A percentile compares a stretch with the other conserved stretches of the same genome.
phyloP scores from a whole-genome alignment of 306 rosid species.

The Vachellia collinsii region DNA sequence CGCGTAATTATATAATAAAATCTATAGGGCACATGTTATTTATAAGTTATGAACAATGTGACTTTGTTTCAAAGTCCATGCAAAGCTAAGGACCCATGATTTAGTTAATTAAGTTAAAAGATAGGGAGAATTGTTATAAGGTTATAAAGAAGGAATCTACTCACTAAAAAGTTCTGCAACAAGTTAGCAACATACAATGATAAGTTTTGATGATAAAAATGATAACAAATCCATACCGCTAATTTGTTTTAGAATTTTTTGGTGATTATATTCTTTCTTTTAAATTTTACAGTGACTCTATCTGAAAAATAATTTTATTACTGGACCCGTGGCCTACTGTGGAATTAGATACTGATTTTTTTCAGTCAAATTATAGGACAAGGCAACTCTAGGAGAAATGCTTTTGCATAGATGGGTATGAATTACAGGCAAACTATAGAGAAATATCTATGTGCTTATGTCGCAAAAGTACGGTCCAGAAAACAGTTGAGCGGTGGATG shows the following conservation, averaged over 20 bases:
- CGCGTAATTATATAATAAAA: background rate
- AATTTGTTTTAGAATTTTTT: no score
- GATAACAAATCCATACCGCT: no score
- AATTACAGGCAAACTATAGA: background rate
- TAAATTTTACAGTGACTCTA: no score
- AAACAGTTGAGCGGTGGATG: background rate
- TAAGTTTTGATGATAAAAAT: no score
- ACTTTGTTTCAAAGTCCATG: background rate
- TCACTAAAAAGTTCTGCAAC: no score
- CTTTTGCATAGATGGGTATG: background rate
- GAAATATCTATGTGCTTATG: background rate
- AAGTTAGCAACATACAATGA: no score
- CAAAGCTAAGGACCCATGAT: background rate
- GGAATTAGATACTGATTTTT: background rate
- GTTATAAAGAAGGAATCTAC: no score
- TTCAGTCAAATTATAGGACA: constrained; percentile 13
- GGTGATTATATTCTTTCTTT: no score
- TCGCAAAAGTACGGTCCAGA: background rate
- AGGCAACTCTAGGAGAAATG: background rate
- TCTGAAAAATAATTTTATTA: background rate
- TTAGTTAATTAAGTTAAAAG: background rate
- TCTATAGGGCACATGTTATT: background rate
- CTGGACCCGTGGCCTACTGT: background rate
- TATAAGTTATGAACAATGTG: background rate
- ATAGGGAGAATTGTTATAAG: background rate